Base-by-base conservation (phyloP, 768 basidiomycete species). In the Albatrellus ellisii region DNA sequence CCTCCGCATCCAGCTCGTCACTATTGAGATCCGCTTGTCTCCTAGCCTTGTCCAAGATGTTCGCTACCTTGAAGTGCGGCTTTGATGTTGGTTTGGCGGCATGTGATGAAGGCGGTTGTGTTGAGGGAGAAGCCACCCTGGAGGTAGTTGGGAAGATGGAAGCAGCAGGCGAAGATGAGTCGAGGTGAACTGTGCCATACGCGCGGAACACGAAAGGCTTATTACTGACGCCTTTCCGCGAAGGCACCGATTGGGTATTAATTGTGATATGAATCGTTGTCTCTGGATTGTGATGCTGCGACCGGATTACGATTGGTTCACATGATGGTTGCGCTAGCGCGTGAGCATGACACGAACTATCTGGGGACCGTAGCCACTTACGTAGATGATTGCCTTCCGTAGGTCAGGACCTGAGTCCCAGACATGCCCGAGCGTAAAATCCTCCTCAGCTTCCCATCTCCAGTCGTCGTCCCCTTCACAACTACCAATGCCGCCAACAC, bases 381-480 rank as follows among this genome's bases (percentile, higher is more conserved):
- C 81, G 53, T 82, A 84, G 42, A 78, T 57, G 26, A 84, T 70
- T 1, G 66, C 81, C 18, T 62, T 58, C 26, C 55, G 43, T 6
- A 61, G 65, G 36, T 65, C 65, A 0, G 61, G 59, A 4, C 62
- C 58, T 0, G 68, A 65, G 5, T 41, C 41, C 77, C 79, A 85
- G 4, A 71, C 72, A 51, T 75, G 70, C 6, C 54, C 65, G 11
- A 84, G 55, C 0, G 70, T 70, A 36, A 72, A 68, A 46, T 81
- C 80, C 51, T 80, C 77, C 52, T 84, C 82, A 2, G 74, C 70
- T 39, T 75, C 70, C 81, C 80, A 84, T 31, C 63, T 67, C 73
- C 79, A 81, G 7, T 63, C 67, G 4, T 66, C 66, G 0, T 67
- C 62, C n/a, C 43, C 50, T 24, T 46, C 45, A 14, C 42, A 34